Evolutionary conservation across 345 rosid genomes (phyloP).

Genomic region (Gossypium turneri): DNA sequence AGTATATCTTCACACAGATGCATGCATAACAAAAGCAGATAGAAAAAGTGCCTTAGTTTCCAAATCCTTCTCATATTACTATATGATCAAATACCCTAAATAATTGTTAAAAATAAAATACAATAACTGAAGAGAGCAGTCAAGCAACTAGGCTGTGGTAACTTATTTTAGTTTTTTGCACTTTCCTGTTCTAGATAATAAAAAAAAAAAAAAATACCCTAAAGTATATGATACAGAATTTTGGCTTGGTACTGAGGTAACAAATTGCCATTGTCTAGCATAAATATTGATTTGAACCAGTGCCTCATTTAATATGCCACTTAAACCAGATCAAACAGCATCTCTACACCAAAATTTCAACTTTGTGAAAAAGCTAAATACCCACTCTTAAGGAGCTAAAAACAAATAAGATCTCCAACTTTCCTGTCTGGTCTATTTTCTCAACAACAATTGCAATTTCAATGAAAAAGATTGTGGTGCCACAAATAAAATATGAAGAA

Average conservation of each 20-base stretch:
- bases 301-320: neutral
- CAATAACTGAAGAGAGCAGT: neutral
- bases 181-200: neutral
- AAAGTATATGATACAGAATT: neutral
- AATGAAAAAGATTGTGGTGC: neutral
- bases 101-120: neutral
- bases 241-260: neutral
- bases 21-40: neutral
- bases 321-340: neutral
- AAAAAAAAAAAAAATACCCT: neutral
- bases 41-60: neutral
- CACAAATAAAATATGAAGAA: neutral
- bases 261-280: neutral
- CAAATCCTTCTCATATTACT: neutral
- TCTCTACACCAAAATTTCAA: neutral
- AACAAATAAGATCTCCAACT: neutral
- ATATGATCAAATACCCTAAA: neutral
- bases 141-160: neutral
- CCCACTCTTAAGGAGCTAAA: neutral
- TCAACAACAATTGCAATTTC: neutral
- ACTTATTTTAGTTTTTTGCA: neutral
- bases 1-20: neutral
- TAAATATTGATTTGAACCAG: neutral
- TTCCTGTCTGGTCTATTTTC: neutral
- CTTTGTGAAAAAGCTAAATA: neutral